Evolutionary conservation across 106 monocot genomes (phyloP).

Genomic region (Cymbidium sinense): DNA sequence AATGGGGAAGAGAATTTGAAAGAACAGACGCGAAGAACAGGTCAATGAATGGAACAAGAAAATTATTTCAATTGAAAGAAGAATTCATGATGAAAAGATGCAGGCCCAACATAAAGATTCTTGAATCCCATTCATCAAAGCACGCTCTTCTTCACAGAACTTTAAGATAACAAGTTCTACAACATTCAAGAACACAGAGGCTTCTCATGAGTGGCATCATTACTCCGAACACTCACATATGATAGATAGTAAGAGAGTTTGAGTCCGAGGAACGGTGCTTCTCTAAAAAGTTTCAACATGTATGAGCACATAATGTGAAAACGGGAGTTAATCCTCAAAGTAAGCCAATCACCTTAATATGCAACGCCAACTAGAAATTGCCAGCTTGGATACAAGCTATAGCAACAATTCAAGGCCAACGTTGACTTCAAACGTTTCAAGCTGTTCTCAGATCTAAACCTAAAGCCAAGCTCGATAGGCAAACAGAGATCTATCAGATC

Average conservation of each 20-base stretch:
- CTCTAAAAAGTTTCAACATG: not conserved
- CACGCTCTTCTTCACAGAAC: not conserved
- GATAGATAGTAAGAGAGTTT: too few relatives aligned
- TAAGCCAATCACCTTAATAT: not conserved
- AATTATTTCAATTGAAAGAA: not conserved
- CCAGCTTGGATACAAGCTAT: not conserved
- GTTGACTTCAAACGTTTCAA: not conserved
- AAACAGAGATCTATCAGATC: not conserved
- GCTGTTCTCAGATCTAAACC: not conserved
- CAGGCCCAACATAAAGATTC: not conserved
- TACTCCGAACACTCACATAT: too few relatives aligned
- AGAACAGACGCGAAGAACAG: not conserved
- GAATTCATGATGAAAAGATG: conserved; percentile 1
- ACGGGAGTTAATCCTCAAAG: not conserved
- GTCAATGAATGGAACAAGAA: not conserved
- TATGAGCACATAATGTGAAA: not conserved
- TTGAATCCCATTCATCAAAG: not conserved
- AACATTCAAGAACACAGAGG: not conserved
- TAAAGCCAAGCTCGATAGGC: not conserved
- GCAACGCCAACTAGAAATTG: not conserved
- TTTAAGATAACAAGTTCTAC: not conserved
- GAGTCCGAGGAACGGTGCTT: not conserved
- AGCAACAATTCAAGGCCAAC: not conserved
- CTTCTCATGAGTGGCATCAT: too few relatives aligned
- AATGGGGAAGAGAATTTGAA: not conserved